phyloP scores from a whole-genome alignment of 2,329 filamentous ascomycete genomes.

The Epichloe brachyelytri region DNA sequence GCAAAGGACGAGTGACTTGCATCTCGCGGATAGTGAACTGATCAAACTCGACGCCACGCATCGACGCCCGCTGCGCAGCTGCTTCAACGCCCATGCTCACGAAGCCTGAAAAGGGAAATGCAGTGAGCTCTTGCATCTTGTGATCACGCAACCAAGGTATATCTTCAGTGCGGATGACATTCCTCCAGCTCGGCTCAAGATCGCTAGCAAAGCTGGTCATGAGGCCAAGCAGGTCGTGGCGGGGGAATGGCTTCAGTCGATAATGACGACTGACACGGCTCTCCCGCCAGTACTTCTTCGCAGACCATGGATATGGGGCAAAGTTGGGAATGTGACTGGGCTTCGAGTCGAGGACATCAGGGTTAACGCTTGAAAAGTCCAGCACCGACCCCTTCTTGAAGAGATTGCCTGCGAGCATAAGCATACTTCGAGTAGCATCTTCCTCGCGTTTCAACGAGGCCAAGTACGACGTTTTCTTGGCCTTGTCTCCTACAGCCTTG shows the following conservation, averaged over 20 bases:
- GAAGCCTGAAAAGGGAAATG: constrained; percentile 42
- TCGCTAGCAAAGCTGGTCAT: constrained; percentile 32
- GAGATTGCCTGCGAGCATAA: constrained; percentile 25
- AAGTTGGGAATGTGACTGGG: constrained; percentile 27
- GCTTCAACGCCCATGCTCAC: constrained; percentile 39
- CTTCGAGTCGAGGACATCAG: constrained; percentile 14
- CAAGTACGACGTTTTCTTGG: background rate
- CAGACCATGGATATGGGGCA: constrained; percentile 35
- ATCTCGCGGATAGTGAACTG: constrained; percentile 3
- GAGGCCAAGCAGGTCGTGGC: constrained; percentile 34
- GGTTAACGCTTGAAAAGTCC: constrained; percentile 17
- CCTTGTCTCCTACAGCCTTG: constrained; percentile 5
- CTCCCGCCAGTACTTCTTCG: constrained; percentile 35
- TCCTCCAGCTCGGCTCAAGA: constrained; percentile 35
- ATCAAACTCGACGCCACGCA: constrained; percentile 9
- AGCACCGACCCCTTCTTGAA: constrained; percentile 10
- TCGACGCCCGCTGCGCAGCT: constrained; percentile 21
- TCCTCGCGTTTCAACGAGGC: background rate
- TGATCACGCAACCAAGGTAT: constrained; percentile 47
- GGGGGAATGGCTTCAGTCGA: constrained; percentile 24
- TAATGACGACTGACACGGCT: constrained; percentile 29
- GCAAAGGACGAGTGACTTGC: constrained; percentile 3
- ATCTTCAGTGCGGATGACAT: constrained; percentile 32
- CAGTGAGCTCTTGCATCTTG: constrained; percentile 40
- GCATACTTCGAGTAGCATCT: background rate